Conservation (phyloP, 225 moss, liverwort and hornwort genomes). For the Polytrichum commune region DNA sequence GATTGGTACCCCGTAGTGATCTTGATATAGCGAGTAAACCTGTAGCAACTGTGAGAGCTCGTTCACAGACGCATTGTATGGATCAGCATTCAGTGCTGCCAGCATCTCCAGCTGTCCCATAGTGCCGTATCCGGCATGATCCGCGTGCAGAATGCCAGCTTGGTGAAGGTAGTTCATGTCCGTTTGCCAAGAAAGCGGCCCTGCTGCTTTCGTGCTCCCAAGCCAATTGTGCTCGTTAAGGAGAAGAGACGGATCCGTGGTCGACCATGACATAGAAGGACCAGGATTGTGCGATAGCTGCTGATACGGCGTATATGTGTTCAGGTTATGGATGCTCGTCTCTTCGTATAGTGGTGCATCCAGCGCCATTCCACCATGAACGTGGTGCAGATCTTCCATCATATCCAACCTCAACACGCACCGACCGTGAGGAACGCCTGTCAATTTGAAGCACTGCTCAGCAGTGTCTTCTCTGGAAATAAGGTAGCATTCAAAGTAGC, state of each 20-base stretch:
- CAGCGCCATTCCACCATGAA: conserved; percentile 29
- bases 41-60: conserved; percentile 69
- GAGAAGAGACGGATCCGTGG: conserved; percentile 54
- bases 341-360: conserved; percentile 40
- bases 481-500: too few relatives aligned
- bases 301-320: conserved; percentile 29
- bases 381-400: conserved; percentile 44
- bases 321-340: conserved; percentile 20
- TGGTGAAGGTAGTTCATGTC: conserved; percentile 46
- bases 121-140: conserved; percentile 29
- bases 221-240: conserved; percentile 33
- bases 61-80: conserved; percentile 28
- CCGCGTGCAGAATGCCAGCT: conserved; percentile 10
- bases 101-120: conserved; percentile 53
- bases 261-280: conserved; percentile 54
- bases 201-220: conserved; percentile 19
- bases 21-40: conserved; percentile 62
- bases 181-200: conserved; percentile 39
- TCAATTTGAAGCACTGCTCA: neutral
- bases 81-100: conserved; percentile 35
- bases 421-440: neutral
- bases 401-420: conserved; percentile 14
- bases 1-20: conserved; percentile 49
- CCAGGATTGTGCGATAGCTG: conserved; percentile 28
- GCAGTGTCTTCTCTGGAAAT: neutral